Evolutionary conservation across 2,329 filamentous ascomycete genomes (phyloP).

Genomic region (Periconia macrospinosa): DNA sequence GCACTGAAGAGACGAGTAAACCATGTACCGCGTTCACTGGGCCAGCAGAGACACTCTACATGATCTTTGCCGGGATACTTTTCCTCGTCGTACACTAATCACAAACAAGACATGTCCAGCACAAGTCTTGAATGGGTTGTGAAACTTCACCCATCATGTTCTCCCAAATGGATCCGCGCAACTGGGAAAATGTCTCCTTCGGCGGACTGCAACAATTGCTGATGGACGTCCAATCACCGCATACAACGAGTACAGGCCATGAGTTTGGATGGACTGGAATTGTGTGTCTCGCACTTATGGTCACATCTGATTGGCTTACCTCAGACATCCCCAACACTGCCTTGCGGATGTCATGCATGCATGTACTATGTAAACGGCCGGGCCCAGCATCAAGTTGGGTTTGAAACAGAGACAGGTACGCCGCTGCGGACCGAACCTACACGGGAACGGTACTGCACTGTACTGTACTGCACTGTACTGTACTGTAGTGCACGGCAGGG

Average conservation of each 20-base stretch:
- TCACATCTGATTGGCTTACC: background rate
- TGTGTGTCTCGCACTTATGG: background rate
- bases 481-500: no score
- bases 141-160: no score
- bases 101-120: background rate
- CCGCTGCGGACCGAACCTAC: conserved; percentile 1
- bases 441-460: background rate
- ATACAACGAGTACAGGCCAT: background rate
- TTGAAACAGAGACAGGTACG: background rate
- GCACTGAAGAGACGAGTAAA: no score
- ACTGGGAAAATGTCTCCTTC: no score
- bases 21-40: no score
- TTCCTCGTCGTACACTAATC: background rate
- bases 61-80: background rate
- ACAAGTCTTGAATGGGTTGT: no score
- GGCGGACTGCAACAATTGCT: background rate
- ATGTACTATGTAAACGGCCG: no score
- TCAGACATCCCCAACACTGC: background rate
- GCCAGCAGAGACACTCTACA: background rate
- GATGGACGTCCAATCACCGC: background rate
- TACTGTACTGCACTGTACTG: background rate
- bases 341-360: background rate
- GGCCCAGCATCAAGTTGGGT: background rate
- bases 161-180: no score
- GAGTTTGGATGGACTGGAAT: background rate